Conservation (phyloP, 2,329 filamentous ascomycete genomes). For the Proliferodiscus dingleyae region DNA sequence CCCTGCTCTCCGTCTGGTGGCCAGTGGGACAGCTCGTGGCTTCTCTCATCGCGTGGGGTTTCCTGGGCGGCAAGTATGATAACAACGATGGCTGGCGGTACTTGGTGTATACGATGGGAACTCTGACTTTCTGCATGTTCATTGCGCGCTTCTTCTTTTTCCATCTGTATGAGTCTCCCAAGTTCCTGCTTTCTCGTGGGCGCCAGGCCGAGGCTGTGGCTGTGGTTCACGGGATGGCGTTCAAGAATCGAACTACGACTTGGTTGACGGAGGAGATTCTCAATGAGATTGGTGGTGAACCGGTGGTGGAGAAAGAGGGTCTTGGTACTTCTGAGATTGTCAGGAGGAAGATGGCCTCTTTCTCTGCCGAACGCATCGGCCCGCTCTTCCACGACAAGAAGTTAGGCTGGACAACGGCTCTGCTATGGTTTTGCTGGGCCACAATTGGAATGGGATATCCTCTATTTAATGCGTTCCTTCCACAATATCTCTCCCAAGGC, state of each 20-base stretch:
- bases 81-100: constrained; percentile 70
- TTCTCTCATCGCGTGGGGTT: constrained; percentile 69
- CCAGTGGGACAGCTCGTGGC: constrained; percentile 74
- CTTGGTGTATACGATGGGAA: constrained; percentile 65
- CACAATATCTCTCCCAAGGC: constrained; percentile 70
- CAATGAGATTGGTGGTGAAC: constrained; percentile 47
- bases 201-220: constrained; percentile 74
- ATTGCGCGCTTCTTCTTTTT: constrained; percentile 74
- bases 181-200: constrained; percentile 72
- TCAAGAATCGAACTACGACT: constrained; percentile 63
- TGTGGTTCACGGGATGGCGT: constrained; percentile 73
- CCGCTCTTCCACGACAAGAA: constrained; percentile 58
- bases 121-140: constrained; percentile 73
- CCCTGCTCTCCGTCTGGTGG: constrained; percentile 83
- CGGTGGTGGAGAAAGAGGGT: constrained; percentile 2
- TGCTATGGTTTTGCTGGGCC: constrained; percentile 77
- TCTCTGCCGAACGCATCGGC: constrained; percentile 61
- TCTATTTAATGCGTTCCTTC: constrained; percentile 86
- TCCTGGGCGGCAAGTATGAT: constrained; percentile 52
- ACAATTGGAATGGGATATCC: constrained; percentile 84
- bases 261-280: constrained; percentile 72
- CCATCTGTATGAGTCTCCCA: constrained; percentile 78
- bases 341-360: constrained; percentile 50
- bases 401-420: constrained; percentile 45
- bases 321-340: constrained; percentile 20